Evolutionary conservation across 2,329 filamentous ascomycete species (phyloP).

Genomic region (Colletotrichum viniferum): DNA sequence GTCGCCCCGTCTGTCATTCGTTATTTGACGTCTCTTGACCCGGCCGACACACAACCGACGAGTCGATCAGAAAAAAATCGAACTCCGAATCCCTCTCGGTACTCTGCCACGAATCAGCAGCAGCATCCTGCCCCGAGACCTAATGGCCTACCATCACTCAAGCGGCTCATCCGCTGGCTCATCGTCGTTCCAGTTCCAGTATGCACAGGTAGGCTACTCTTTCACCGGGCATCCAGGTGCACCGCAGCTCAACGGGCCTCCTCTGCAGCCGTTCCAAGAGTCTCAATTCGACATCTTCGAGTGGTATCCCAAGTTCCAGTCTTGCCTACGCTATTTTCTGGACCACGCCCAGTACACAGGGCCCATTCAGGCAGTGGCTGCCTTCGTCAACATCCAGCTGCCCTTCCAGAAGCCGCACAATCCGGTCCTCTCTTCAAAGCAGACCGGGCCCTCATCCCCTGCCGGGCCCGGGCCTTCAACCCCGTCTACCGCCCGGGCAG

Average conservation of each 20-base stretch:
- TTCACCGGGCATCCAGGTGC: background rate
- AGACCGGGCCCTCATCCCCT: slow-evolving; percentile 35
- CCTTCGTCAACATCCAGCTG: slow-evolving; percentile 89
- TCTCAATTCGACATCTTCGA: slow-evolving; percentile 79
- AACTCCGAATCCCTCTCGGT: background rate
- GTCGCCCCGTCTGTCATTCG: background rate
- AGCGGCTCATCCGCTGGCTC: slow-evolving; percentile 4
- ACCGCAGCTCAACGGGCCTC: slow-evolving; percentile 13
- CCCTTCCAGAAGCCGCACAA: slow-evolving; percentile 74
- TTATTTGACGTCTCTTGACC: background rate
- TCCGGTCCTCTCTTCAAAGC: slow-evolving; percentile 46
- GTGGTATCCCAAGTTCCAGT: slow-evolving; percentile 91
- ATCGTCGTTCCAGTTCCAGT: slow-evolving; percentile 12
- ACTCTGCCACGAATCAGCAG: background rate
- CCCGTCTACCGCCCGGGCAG: slow-evolving; percentile 28
- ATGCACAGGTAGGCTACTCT: slow-evolving; percentile 21
- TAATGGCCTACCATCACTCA: slow-evolving; percentile 18
- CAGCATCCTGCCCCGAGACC: background rate
- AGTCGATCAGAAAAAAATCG: background rate
- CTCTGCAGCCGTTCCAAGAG: slow-evolving; percentile 48
- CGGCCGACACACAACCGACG: background rate
- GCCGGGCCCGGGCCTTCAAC: slow-evolving; percentile 33
- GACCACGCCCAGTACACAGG: slow-evolving; percentile 86
- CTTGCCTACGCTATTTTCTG: slow-evolving; percentile 88
- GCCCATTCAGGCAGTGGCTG: slow-evolving; percentile 84